A percentile compares a stretch with the other conserved stretches of the same genome.
phyloP scores from a whole-genome alignment of 306 rosid genomes.

The Myrica gale region DNA sequence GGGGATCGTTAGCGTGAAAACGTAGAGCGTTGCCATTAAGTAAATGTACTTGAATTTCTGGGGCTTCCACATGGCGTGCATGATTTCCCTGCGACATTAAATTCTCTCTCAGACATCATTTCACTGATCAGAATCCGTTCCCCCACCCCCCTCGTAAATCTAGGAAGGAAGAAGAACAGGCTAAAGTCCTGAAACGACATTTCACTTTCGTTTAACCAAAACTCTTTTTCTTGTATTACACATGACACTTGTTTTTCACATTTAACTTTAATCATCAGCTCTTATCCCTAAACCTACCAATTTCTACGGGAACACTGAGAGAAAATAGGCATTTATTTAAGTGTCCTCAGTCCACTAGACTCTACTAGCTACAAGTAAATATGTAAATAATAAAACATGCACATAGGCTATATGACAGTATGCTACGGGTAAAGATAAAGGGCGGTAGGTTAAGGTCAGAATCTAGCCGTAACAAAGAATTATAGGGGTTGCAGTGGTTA shows the following conservation, averaged over 20 bases:
- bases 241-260: background rate
- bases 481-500: background rate
- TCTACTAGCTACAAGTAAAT: background rate
- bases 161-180: background rate
- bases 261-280: background rate
- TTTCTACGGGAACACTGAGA: background rate
- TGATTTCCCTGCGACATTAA: slow-evolving; percentile 68
- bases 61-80: slow-evolving; percentile 99
- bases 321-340: background rate
- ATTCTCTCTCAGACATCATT: slow-evolving; percentile 4
- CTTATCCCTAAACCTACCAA: background rate
- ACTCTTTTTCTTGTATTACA: too few relatives aligned
- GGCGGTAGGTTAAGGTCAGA: background rate
- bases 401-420: background rate
- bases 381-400: too few relatives aligned
- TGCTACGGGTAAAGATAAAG: slow-evolving; percentile 20
- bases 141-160: background rate
- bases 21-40: slow-evolving; percentile 82
- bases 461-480: background rate
- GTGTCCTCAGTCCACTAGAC: background rate
- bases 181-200: background rate
- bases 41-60: slow-evolving; percentile 89
- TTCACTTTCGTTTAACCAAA: background rate
- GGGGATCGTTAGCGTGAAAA: slow-evolving; percentile 83
- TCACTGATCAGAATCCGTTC: background rate